phyloP scores from a whole-genome alignment of 2,329 filamentous ascomycete genomes.

The Fusarium mangiferae region DNA sequence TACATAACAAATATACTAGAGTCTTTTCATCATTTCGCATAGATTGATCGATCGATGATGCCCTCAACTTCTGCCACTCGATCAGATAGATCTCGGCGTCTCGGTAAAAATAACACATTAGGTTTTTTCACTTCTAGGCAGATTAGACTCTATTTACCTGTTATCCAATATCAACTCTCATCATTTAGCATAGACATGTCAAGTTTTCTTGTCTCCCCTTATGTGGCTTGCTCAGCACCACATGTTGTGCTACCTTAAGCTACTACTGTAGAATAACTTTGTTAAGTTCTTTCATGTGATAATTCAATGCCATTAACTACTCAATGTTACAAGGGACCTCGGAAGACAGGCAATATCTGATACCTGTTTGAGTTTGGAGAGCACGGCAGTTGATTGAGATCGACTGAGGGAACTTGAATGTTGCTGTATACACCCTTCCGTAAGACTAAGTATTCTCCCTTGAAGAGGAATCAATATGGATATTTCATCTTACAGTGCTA shows the following conservation, averaged over 20 bases:
- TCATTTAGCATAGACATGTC: not conserved
- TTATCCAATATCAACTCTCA: no score
- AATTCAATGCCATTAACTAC: no score
- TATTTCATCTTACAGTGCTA: not conserved
- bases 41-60: no score
- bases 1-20: not conserved
- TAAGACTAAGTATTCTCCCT: accelerated
- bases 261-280: not conserved
- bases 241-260: not conserved
- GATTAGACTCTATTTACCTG: no score
- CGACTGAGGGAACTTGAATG: not conserved
- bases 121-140: no score
- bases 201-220: not conserved
- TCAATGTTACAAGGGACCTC: not conserved
- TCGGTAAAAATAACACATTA: no score
- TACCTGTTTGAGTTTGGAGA: not conserved
- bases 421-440: not conserved
- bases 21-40: not conserved
- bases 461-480: not conserved
- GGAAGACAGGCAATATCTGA: not conserved
- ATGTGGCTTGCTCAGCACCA: not conserved
- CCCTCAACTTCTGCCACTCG: no score
- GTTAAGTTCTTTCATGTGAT: not conserved
- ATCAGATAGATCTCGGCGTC: no score
- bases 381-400: not conserved